Evolutionary conservation across 371 early-diverging fungal species (phyloP).

Genomic region (Batkoa obscura): DNA sequence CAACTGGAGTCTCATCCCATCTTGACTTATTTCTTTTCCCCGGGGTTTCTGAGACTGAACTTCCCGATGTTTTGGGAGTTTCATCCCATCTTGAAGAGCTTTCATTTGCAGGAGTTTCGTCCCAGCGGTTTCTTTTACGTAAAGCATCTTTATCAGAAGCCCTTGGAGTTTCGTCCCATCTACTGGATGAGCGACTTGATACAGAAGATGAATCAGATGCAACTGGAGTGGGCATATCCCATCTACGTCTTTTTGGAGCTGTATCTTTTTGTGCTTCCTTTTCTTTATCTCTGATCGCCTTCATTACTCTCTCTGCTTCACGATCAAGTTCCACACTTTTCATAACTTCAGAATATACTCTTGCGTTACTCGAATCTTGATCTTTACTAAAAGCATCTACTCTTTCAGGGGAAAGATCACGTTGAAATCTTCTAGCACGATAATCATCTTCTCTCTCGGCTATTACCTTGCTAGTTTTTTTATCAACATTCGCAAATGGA

Average conservation of each 20-base stretch:
- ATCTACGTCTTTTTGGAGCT: constrained; percentile 45
- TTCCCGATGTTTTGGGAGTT: constrained; percentile 24
- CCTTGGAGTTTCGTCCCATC: constrained; percentile 59
- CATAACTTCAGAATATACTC: constrained; percentile 70
- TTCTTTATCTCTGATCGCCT: constrained; percentile 29
- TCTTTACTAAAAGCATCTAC: constrained; percentile 57
- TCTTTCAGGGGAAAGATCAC: constrained; percentile 72
- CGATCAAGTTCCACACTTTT: constrained; percentile 64
- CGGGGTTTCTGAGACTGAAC: constrained; percentile 29
- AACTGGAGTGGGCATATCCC: constrained; percentile 67
- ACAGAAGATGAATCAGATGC: constrained; percentile 15
- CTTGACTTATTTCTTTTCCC: constrained; percentile 34
- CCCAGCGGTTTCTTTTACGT: constrained; percentile 34
- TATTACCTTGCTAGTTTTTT: constrained; percentile 32
- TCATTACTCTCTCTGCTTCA: constrained; percentile 45
- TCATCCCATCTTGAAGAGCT: constrained; percentile 37
- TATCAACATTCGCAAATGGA: constrained; percentile 36
- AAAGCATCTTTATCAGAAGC: constrained; percentile 14
- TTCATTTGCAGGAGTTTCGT: constrained; percentile 25
- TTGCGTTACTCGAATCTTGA: constrained; percentile 12
- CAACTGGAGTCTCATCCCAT: constrained; percentile 71
- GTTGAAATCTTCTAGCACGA: constrained; percentile 49
- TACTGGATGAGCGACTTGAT: background rate
- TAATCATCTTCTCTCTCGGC: constrained; percentile 79
- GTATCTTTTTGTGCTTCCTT: constrained; percentile 18